These are phyloP conservation scores for Agapanthus africanus DNA, from an alignment of 106 monocot species.

Conservation along the genomic window DNA sequence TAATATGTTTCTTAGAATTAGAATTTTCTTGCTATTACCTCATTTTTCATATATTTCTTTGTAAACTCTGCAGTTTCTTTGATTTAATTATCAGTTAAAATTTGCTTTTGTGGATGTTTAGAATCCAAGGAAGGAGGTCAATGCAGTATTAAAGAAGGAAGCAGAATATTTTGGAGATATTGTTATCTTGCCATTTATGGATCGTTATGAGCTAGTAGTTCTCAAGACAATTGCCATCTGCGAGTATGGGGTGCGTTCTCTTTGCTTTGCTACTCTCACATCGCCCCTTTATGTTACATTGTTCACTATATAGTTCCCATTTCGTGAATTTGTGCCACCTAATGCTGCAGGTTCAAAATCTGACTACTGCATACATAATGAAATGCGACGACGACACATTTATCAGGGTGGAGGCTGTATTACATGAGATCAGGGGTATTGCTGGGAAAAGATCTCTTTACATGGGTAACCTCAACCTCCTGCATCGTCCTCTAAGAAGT, in stretches of 20 bases:
- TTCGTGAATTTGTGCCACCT: constrained; percentile 3
- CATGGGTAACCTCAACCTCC: constrained; percentile 87
- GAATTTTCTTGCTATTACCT: not conserved
- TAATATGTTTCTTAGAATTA: not conserved
- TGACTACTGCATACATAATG: constrained; percentile 78
- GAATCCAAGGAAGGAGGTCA: constrained; percentile 90
- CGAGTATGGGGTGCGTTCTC: constrained; percentile 69
- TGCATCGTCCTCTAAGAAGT: constrained; percentile 83
- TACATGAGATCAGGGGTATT: constrained; percentile 41
- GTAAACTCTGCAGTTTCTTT: not conserved
- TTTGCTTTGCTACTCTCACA: not conserved
- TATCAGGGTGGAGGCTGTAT: constrained; percentile 71
- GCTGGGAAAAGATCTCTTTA: constrained; percentile 51
- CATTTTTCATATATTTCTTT: not conserved
- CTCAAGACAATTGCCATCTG: constrained; percentile 92
- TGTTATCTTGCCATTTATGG: constrained; percentile 89
- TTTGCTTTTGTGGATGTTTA: constrained; percentile 14
- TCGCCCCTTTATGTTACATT: constrained; percentile 4
- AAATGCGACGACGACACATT: constrained; percentile 99
- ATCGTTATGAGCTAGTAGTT: constrained; percentile 94
- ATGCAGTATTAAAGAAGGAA: constrained; percentile 80
- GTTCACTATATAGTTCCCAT: not conserved
- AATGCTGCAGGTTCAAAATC: constrained; percentile 50
- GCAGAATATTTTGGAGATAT: constrained; percentile 89
- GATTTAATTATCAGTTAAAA: not conserved